Evolutionary conservation across 169 alveolate genomes (phyloP).

Genomic region (Blepharisma undulans): DNA sequence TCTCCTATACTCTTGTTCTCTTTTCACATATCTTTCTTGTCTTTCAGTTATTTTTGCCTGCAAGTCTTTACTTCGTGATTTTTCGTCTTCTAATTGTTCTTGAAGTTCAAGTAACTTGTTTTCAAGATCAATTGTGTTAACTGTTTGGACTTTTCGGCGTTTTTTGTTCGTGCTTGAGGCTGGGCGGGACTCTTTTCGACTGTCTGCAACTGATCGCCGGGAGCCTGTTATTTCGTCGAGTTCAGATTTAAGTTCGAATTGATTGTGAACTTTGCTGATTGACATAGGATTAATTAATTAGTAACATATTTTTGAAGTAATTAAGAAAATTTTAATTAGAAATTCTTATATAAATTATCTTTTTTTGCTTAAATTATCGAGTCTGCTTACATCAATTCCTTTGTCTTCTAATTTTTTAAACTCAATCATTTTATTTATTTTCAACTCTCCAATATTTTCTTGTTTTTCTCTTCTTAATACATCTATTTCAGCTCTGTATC

Average conservation of each 20-base stretch:
- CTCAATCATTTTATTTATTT: not conserved
- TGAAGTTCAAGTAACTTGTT: constrained; percentile 25
- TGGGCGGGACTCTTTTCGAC: constrained; percentile 23
- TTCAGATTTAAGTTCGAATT: not conserved
- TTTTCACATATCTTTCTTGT: constrained; percentile 57
- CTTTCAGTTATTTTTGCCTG: constrained; percentile 45
- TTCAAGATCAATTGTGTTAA: not conserved
- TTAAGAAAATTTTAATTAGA: too few relatives aligned
- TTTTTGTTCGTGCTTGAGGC: not conserved
- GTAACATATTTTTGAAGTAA: too few relatives aligned
- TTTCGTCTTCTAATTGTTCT: constrained; percentile 23
- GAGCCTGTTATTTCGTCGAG: not conserved
- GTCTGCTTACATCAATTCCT: not conserved
- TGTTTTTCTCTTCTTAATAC: not conserved
- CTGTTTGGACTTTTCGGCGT: not conserved
- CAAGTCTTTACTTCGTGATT: constrained; percentile 48
- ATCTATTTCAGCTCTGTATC: not conserved
- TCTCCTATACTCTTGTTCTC: constrained; percentile 67
- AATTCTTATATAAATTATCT: too few relatives aligned
- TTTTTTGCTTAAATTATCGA: not conserved
- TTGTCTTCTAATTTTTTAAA: not conserved
- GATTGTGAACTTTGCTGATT: not conserved
- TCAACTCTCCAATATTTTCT: not conserved
- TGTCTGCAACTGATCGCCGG: not conserved
- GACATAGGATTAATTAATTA: not conserved